These are phyloP conservation scores for Citeromyces hawaiiensis DNA, from an alignment of 1,139 yeast genomes.

Conservation along the genomic window DNA sequence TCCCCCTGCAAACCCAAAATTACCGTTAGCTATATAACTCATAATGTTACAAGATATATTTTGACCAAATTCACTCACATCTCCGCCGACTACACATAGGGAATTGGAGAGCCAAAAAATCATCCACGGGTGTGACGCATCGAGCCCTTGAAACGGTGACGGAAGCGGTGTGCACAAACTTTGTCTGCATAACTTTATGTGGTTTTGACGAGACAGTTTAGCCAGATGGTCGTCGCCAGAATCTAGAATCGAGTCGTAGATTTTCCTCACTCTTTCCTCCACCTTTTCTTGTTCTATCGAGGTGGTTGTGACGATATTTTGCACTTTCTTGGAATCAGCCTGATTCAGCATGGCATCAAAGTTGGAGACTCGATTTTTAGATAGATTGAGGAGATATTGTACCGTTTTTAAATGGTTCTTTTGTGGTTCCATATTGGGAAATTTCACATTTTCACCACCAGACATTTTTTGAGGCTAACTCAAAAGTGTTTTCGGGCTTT, in stretches of 20 bases:
- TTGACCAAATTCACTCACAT: slow-evolving; percentile 13
- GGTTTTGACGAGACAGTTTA: slow-evolving; percentile 18
- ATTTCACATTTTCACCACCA: not conserved
- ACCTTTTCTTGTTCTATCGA: slow-evolving; percentile 16
- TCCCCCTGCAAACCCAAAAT: slow-evolving; percentile 84
- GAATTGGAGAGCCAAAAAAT: slow-evolving; percentile 73
- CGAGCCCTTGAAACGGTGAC: slow-evolving; percentile 33
- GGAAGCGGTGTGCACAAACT: slow-evolving; percentile 36
- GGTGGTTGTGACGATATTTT: slow-evolving; percentile 10
- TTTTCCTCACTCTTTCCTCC: slow-evolving; percentile 13
- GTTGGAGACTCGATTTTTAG: not conserved
- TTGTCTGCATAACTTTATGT: slow-evolving; percentile 22
- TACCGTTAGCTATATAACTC: slow-evolving; percentile 18
- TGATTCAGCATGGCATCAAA: not conserved
- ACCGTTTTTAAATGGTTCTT: not conserved
- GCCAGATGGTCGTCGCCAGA: slow-evolving; percentile 15
- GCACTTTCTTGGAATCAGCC: not conserved
- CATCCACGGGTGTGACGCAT: slow-evolving; percentile 90
- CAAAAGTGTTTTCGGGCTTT: too few relatives aligned
- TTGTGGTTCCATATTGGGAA: not conserved
- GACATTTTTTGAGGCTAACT: too few relatives aligned
- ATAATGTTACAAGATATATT: slow-evolving; percentile 11
- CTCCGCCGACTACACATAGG: slow-evolving; percentile 22
- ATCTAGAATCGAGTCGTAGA: slow-evolving; percentile 16
- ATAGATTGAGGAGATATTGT: not conserved